Evolutionary conservation across 768 basidiomycete genomes (phyloP).

Genomic region (Suillus bovinus): DNA sequence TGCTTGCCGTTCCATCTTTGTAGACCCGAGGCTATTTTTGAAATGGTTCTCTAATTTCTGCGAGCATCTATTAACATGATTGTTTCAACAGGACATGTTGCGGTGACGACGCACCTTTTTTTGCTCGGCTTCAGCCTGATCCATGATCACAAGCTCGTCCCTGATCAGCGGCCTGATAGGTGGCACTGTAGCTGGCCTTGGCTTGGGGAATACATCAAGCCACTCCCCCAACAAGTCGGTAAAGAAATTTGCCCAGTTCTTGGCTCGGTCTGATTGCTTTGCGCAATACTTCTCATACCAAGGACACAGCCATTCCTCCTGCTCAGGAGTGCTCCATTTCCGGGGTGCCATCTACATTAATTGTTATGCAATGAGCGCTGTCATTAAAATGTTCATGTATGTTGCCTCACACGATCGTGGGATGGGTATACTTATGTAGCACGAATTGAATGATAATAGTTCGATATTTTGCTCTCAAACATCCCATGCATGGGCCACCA

Average conservation of each 20-base stretch:
- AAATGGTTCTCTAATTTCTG: not conserved
- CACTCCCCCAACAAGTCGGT: not conserved
- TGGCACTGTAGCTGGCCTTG: not conserved
- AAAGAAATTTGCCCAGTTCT: constrained; percentile 1
- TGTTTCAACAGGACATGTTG: not conserved
- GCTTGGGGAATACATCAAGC: not conserved
- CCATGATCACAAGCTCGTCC: not conserved
- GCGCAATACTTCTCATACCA: not conserved
- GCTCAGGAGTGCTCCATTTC: not conserved
- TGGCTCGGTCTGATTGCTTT: not conserved
- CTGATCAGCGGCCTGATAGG: not conserved
- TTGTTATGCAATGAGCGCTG: constrained; percentile 1
- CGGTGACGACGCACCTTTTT: not conserved
- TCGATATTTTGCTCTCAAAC: not conserved
- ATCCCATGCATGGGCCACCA: not conserved
- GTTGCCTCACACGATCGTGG: not conserved
- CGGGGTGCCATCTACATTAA: not conserved
- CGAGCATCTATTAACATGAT: not conserved
- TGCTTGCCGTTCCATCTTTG: not conserved
- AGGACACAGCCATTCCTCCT: not conserved
- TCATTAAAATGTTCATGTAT: not conserved
- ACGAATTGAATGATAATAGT: not conserved
- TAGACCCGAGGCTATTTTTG: not conserved
- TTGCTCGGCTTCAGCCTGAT: not conserved
- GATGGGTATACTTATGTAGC: constrained; percentile 4